Conservation (phyloP, 371 early-diverging fungal species). For the Catenaria anguillulae region DNA sequence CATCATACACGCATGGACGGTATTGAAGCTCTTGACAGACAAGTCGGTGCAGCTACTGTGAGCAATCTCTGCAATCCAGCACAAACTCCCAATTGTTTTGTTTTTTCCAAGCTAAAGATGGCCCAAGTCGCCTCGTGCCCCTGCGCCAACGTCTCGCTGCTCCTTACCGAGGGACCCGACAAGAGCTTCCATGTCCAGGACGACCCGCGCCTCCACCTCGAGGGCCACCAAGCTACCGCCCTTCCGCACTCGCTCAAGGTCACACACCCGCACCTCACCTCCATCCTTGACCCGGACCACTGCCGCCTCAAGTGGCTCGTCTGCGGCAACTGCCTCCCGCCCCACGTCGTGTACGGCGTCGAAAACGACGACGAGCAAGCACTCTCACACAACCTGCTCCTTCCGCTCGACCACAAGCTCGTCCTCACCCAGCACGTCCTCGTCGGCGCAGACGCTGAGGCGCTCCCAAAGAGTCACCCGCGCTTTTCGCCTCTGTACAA, state of each 20-base stretch:
- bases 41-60: too few relatives aligned
- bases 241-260: background rate
- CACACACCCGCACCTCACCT: background rate
- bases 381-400: background rate
- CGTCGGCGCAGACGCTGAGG: background rate
- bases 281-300: background rate
- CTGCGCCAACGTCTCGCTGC: too few relatives aligned
- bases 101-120: too few relatives aligned
- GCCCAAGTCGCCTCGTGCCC: too few relatives aligned
- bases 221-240: background rate
- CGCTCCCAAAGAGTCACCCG: background rate
- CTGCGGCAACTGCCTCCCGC: background rate
- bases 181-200: too few relatives aligned
- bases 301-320: background rate
- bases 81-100: too few relatives aligned
- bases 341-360: background rate
- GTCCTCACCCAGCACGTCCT: background rate
- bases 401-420: background rate
- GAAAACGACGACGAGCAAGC: constrained; percentile 1
- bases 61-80: too few relatives aligned
- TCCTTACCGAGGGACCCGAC: too few relatives aligned
- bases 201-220: too few relatives aligned
- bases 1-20: too few relatives aligned
- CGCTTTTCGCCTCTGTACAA: background rate
- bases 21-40: too few relatives aligned